Percentiles rank a stretch among this genome's conserved stretches.
Conservation (phyloP, 225 moss, liverwort and hornwort genomes). For the Rhytidiadelphus loreus region DNA sequence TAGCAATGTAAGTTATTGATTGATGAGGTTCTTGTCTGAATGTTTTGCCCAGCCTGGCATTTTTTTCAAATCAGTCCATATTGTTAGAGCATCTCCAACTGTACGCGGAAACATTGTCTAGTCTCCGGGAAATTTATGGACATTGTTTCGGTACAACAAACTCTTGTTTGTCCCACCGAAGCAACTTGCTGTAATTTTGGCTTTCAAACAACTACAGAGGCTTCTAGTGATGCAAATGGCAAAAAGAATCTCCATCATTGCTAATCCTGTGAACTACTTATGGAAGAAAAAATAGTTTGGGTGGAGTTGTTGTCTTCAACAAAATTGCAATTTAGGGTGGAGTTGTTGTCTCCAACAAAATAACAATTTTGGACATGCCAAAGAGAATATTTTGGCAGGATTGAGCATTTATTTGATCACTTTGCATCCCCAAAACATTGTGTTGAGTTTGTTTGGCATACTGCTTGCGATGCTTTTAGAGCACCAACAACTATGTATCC, state of each 20-base stretch:
- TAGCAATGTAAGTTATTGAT: neutral
- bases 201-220: neutral
- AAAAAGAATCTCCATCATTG: too few relatives aligned
- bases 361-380: rapidly evolving
- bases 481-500: neutral
- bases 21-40: neutral
- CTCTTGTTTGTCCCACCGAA: neutral
- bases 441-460: neutral
- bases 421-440: rapidly evolving
- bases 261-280: neutral
- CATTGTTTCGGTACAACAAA: neutral
- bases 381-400: rapidly evolving
- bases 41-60: neutral
- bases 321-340: neutral
- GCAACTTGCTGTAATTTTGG: neutral
- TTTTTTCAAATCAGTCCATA: neutral
- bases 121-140: too few relatives aligned
- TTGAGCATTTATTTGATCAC: neutral
- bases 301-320: rapidly evolving
- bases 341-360: too few relatives aligned
- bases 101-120: neutral
- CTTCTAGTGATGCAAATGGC: neutral
- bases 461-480: rapidly evolving
- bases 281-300: neutral
- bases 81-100: neutral